Base-by-base conservation (phyloP, 495 filamentous ascomycete genomes). In the Hypoxylon subgilvum region DNA sequence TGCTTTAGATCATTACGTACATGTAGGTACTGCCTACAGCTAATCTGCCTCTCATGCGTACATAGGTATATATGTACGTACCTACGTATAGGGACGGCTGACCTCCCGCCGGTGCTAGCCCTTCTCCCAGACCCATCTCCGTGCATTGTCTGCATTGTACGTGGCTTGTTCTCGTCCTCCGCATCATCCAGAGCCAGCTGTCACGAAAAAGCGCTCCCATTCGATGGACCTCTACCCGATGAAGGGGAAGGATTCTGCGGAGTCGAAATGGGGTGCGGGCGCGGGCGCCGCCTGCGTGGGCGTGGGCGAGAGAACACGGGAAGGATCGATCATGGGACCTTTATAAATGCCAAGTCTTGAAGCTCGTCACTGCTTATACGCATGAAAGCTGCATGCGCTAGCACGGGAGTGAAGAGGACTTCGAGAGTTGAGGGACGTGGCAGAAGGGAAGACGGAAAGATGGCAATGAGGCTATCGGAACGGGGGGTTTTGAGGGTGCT, bases 101-200 rank as follows among this genome's bases (percentile, higher is more conserved):
- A 13, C 34, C 34, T n/a, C n/a, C n/a, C n/a, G n/a, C n/a, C n/a
- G n/a, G n/a, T n/a, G n/a, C n/a, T n/a, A 36, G 23, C 28, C 21
- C 21, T 32, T 63, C 57, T 44, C n/a, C 61, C 54, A 27, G 30
- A 54, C 59, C 44, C 25, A 55, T 54, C 50, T 31, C 44, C 39
- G n/a, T 64, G 61, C 61, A 64, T 54, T 38, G 10, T 22, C 35
- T 10, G 7, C 28, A n/a, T 31, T 35, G 54, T 59, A 55, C 58
- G 57, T 61, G 57, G 57, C 57, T 55, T 35, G 22, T 31, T 45
- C 30, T 42, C 34, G 34, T 46, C 42, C 39, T 32, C 27, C 50
- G 50, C 45, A 52, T 43, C 25, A 17, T 21, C 35, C 27, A 38
- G 40, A 19, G 32, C 46, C 46, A 18, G 36, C 40, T 21, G 38